Conservation (phyloP, 129 eudicot species). For the Flaveria linearis region DNA sequence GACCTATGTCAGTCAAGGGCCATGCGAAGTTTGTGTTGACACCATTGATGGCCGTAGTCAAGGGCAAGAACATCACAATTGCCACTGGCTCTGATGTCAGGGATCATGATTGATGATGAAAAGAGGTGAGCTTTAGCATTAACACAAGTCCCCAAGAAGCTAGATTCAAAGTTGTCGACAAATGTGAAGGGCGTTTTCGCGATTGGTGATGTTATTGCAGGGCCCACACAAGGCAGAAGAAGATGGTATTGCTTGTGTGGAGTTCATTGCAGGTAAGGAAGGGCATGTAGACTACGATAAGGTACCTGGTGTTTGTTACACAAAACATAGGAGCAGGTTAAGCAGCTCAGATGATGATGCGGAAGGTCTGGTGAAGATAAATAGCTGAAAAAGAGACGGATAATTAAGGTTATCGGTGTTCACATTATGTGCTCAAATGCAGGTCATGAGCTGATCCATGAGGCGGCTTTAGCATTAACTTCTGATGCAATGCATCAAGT, state of each 20-base stretch:
- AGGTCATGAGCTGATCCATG: constrained; percentile 76
- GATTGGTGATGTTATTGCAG: constrained; percentile 15
- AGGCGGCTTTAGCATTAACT: constrained; percentile 70
- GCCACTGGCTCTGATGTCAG: constrained; percentile 26
- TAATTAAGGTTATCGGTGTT: constrained; percentile 62
- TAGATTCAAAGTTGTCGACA: constrained; percentile 8
- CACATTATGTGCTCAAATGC: constrained; percentile 89
- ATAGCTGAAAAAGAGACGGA: constrained; percentile 81
- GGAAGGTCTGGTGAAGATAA: constrained; percentile 76
- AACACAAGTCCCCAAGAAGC: constrained; percentile 15
- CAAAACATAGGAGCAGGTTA: constrained; percentile 20
- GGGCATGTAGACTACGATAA: constrained; percentile 16
- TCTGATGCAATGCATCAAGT: constrained; percentile 69
- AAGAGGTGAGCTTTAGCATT: constrained; percentile 29
- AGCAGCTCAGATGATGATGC: constrained; percentile 54
- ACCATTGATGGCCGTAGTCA: constrained; percentile 12
- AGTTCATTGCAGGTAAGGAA: constrained; percentile 16
- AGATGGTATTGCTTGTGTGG: constrained; percentile 20
- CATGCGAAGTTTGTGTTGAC: constrained; percentile 60
- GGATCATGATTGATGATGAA: constrained; percentile 27
- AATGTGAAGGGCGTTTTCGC: constrained; percentile 8
- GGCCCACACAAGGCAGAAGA: constrained; percentile 19
- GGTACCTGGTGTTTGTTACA: constrained; percentile 17
- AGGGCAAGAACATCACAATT: constrained; percentile 29
- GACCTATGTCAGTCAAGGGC: constrained; percentile 64